phyloP scores from a whole-genome alignment of 352 stramenopile genomes.

The Phytopythium litorale region DNA sequence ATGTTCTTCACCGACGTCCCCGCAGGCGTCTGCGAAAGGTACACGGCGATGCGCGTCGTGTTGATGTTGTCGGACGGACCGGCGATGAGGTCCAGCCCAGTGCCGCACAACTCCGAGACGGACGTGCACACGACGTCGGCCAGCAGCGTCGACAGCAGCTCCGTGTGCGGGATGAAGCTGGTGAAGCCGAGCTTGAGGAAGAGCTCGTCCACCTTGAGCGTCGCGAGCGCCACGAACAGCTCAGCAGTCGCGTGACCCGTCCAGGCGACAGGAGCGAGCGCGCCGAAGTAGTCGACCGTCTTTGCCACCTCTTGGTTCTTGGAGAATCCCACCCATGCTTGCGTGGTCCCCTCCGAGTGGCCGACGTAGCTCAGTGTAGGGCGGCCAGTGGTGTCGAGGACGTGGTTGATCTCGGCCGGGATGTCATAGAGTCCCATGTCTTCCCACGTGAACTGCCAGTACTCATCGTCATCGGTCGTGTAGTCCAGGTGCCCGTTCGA shows the following conservation, averaged over 20 bases:
- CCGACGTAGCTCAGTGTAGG: constrained; percentile 53
- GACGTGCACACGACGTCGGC: constrained; percentile 49
- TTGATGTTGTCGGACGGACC: constrained; percentile 54
- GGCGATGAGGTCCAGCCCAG: constrained; percentile 43
- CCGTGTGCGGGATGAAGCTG: constrained; percentile 33
- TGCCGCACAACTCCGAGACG: constrained; percentile 22
- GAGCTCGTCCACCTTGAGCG: constrained; percentile 35
- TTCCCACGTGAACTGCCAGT: constrained; percentile 60
- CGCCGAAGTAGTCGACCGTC: constrained; percentile 57
- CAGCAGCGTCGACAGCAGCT: constrained; percentile 30
- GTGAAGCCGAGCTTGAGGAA: constrained; percentile 34
- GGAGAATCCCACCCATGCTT: constrained; percentile 56
- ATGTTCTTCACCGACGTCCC: constrained; percentile 65
- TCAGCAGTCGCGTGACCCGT: constrained; percentile 12
- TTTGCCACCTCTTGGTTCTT: constrained; percentile 51
- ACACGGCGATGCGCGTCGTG: constrained; percentile 51
- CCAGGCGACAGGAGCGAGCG: constrained; percentile 46
- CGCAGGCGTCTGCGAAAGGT: constrained; percentile 55
- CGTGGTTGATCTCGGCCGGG: constrained; percentile 61
- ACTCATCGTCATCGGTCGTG: constrained; percentile 31
- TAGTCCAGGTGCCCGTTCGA: constrained; percentile 51
- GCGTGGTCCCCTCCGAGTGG: constrained; percentile 60
- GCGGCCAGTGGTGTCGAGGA: constrained; percentile 28
- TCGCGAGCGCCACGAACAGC: too few relatives aligned
- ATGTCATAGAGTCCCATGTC: constrained; percentile 59